Evolutionary conservation across 2,329 filamentous ascomycete species (phyloP).

Genomic region (Alternaria sp.): DNA sequence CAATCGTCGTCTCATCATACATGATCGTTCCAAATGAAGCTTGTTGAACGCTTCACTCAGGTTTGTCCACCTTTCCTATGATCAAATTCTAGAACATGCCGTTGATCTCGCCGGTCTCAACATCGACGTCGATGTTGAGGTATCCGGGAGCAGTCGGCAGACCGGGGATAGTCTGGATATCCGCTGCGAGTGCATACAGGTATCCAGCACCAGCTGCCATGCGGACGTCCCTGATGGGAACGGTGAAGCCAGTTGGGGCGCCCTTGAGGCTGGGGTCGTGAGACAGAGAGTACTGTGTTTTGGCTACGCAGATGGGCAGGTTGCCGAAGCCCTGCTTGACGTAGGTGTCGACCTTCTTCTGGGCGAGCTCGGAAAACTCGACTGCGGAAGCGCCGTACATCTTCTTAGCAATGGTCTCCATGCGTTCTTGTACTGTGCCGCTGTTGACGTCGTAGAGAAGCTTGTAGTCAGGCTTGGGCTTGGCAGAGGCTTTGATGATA

Average conservation of each 20-base stretch:
- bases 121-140: constrained; percentile 81
- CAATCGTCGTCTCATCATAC: constrained; percentile 1
- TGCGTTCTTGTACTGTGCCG: constrained; percentile 80
- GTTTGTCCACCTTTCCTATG: not conserved
- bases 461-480: constrained; percentile 78
- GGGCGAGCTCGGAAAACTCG: constrained; percentile 91
- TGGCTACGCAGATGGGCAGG: constrained; percentile 94
- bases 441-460: constrained; percentile 79
- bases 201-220: constrained; percentile 88
- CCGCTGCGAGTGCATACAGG: constrained; percentile 87
- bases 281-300: constrained; percentile 96
- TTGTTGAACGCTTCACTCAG: constrained; percentile 11
- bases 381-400: constrained; percentile 95
- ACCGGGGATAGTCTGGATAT: constrained; percentile 98
- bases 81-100: constrained; percentile 78
- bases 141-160: constrained; percentile 95
- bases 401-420: constrained; percentile 85
- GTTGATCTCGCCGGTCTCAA: constrained; percentile 61
- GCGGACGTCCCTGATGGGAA: constrained; percentile 92
- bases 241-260: constrained; percentile 89
- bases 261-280: constrained; percentile 95
- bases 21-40: constrained; percentile 1
- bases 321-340: constrained; percentile 90
- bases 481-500: constrained; percentile 81
- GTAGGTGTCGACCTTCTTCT: constrained; percentile 96